Evolutionary conservation across 345 rosid species (phyloP).

Genomic region (Dipteronia dyeriana): DNA sequence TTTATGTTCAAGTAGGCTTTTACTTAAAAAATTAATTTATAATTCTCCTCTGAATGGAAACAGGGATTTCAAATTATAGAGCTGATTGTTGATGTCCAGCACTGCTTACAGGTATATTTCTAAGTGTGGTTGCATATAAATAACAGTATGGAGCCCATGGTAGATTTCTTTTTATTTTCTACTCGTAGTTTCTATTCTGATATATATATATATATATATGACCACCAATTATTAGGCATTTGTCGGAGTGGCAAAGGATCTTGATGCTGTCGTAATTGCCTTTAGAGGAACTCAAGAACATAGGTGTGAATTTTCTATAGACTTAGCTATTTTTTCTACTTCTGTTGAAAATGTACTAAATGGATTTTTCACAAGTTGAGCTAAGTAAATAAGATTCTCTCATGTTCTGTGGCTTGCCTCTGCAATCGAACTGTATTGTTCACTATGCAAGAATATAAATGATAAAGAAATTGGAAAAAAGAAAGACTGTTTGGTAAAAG

Average conservation of each 20-base stretch:
- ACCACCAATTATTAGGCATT: slow-evolving; percentile 46
- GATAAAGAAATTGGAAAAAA: neutral
- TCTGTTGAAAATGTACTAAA: slow-evolving; percentile 10
- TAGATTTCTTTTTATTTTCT: neutral
- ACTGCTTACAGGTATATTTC: slow-evolving; percentile 73
- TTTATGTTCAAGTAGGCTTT: slow-evolving; percentile 2
- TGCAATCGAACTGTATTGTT: neutral
- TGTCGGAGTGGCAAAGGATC: slow-evolving; percentile 72
- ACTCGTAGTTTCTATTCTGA: slow-evolving; percentile 14
- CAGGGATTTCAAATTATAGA: slow-evolving; percentile 90
- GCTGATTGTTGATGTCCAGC: slow-evolving; percentile 74
- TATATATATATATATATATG: slow-evolving; percentile 15
- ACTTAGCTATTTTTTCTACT: neutral
- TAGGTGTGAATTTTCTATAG: slow-evolving; percentile 34
- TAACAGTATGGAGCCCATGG: neutral
- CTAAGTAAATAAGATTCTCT: neutral
- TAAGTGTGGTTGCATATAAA: slow-evolving; percentile 2
- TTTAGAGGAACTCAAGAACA: slow-evolving; percentile 77
- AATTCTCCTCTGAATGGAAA: slow-evolving; percentile 21
- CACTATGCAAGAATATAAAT: neutral
- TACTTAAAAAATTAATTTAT: slow-evolving; percentile 5
- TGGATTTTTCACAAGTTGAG: neutral
- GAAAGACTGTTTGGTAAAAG: neutral
- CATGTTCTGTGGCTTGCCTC: neutral
- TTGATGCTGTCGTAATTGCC: slow-evolving; percentile 64